Conservation (phyloP, 495 filamentous ascomycete species). For the Aspergillus steynii region DNA sequence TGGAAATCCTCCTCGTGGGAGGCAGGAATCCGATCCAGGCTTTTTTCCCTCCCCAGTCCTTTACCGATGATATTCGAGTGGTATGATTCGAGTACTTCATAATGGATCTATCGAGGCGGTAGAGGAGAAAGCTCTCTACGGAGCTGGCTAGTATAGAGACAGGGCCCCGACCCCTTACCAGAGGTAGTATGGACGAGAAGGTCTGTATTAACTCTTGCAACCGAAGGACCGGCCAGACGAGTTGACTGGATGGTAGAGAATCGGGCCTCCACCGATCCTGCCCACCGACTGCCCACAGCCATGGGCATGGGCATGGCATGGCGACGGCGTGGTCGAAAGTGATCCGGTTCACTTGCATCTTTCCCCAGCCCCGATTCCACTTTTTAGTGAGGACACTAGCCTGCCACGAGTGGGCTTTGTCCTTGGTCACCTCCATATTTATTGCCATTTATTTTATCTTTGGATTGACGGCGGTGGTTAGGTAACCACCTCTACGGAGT, state of each 20-base stretch:
- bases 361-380: conserved; percentile 21
- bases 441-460: not conserved
- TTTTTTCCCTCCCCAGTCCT: not conserved
- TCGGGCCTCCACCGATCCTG: conserved; percentile 20
- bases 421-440: not conserved
- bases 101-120: not conserved
- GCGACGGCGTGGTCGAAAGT: conserved; percentile 15
- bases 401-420: conserved; percentile 5
- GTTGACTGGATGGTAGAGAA: conserved; percentile 13
- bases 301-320: conserved; percentile 10
- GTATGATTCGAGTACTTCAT: not conserved
- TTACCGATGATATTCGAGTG: not conserved
- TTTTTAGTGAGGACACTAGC: conserved; percentile 19
- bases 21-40: not conserved
- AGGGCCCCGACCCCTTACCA: not conserved
- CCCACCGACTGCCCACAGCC: conserved; percentile 1
- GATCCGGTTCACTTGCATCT: conserved; percentile 20
- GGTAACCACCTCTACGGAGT: not conserved
- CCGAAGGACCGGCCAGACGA: not conserved
- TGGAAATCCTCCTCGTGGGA: not conserved
- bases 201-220: not conserved
- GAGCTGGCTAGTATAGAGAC: too few species aligned
- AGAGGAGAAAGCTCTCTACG: not conserved
- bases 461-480: not conserved
- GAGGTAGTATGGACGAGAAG: not conserved